phyloP scores from a whole-genome alignment of 2,329 filamentous ascomycete species.

The Cladobotryum protrusum region DNA sequence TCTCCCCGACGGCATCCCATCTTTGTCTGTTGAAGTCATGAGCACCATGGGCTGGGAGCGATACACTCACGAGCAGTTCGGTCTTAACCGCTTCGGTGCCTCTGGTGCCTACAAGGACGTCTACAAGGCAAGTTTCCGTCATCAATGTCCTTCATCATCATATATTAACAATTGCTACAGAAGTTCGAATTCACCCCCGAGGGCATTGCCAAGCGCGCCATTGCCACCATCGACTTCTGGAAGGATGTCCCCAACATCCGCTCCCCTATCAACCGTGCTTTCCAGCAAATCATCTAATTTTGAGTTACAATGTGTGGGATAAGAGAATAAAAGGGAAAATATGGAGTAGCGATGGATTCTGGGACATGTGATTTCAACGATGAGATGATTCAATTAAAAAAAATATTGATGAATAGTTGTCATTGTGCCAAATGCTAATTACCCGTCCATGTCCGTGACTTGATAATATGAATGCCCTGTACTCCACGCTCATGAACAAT shows the following conservation, averaged over 20 bases:
- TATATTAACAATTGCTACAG: slow-evolving; percentile 45
- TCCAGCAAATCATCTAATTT: slow-evolving; percentile 87
- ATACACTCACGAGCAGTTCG: slow-evolving; percentile 99
- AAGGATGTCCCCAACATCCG: slow-evolving; percentile 86
- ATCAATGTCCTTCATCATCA: not conserved
- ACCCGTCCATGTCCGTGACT: no score
- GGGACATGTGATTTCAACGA: slow-evolving; percentile 19
- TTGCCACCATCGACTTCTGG: slow-evolving; percentile 93
- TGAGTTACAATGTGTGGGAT: not conserved
- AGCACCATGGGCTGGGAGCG: slow-evolving; percentile 97
- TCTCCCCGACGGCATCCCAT: slow-evolving; percentile 88
- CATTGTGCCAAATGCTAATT: no score
- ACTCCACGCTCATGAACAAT: slow-evolving; percentile 8
- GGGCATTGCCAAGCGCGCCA: slow-evolving; percentile 89
- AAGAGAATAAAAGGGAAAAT: slow-evolving; percentile 15
- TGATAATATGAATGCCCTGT: not conserved
- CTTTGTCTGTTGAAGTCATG: slow-evolving; percentile 93
- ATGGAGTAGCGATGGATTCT: slow-evolving; percentile 21
- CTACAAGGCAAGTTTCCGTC: slow-evolving; percentile 63
- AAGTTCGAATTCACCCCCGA: slow-evolving; percentile 99
- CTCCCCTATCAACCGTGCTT: slow-evolving; percentile 93
- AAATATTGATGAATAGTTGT: not conserved
- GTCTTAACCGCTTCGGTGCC: slow-evolving; percentile 97
- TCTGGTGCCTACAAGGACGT: slow-evolving; percentile 97
- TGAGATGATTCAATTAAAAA: slow-evolving; percentile 5